These are phyloP conservation scores for Alternaria arbusti DNA, from an alignment of 2,329 filamentous ascomycete species.

Conservation along the genomic window DNA sequence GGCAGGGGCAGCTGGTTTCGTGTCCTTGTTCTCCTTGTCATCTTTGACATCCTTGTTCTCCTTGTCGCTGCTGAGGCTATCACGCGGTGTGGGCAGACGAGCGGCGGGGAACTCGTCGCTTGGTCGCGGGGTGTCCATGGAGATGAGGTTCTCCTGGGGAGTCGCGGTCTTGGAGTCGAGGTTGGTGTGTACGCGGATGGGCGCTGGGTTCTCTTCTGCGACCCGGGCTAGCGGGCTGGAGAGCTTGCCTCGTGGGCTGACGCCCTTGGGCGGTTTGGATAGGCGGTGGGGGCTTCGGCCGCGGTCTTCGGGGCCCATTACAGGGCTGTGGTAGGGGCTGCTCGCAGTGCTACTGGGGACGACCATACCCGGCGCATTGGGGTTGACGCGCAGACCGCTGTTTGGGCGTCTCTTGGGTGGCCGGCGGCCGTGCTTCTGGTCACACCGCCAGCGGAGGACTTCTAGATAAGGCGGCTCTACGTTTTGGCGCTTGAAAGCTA, in stretches of 20 bases:
- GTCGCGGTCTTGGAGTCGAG: conserved; percentile 37
- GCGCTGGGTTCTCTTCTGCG: conserved; percentile 66
- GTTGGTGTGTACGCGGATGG: conserved; percentile 48
- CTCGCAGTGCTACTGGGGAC: conserved; percentile 57
- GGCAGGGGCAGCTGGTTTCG: conserved; percentile 6
- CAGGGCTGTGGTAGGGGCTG: conserved; percentile 69
- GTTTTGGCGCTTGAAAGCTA: conserved; percentile 79
- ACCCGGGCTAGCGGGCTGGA: conserved; percentile 76
- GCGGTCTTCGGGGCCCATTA: conserved; percentile 63
- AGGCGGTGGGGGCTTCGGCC: conserved; percentile 76
- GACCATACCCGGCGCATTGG: conserved; percentile 53
- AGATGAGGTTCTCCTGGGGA: conserved; percentile 50
- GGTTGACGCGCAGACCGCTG: conserved; percentile 61
- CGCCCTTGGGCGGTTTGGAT: conserved; percentile 62
- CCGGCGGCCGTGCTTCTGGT: conserved; percentile 85
- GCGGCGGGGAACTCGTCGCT: conserved; percentile 44
- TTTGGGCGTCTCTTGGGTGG: conserved; percentile 56
- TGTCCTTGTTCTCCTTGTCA: conserved; percentile 47
- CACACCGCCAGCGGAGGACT: conserved; percentile 91
- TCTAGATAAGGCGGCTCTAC: conserved; percentile 94
- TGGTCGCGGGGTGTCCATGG: conserved; percentile 49
- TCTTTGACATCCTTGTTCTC: conserved; percentile 38
- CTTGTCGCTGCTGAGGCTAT: conserved; percentile 48
- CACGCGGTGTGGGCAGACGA: conserved; percentile 29
- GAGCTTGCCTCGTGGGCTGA: conserved; percentile 71